A percentile compares a stretch with the other conserved stretches of the same genome.
These are phyloP conservation scores for Nothophoma quercina DNA, from an alignment of 2,329 filamentous ascomycete genomes.

Conservation along the genomic window DNA sequence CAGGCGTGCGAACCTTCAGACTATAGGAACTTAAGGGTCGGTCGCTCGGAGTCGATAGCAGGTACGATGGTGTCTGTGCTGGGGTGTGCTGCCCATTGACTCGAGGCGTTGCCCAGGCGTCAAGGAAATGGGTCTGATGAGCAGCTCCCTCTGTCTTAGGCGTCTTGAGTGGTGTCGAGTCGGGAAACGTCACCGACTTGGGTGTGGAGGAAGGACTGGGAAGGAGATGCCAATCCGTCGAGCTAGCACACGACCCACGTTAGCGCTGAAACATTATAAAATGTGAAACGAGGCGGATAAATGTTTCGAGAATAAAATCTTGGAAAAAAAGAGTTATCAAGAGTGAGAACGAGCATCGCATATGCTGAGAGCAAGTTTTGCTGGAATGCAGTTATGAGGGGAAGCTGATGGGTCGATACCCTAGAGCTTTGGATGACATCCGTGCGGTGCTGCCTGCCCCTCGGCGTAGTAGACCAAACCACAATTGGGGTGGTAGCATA, in stretches of 20 bases:
- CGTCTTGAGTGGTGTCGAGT: constrained; percentile 52
- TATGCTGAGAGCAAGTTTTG: constrained; percentile 13
- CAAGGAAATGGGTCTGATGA: constrained; percentile 56
- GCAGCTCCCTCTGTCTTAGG: constrained; percentile 52
- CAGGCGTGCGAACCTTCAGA: constrained; percentile 44
- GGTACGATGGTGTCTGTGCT: constrained; percentile 51
- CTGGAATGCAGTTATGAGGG: constrained; percentile 30
- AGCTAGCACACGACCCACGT: constrained; percentile 47
- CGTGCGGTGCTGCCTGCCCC: constrained; percentile 49
- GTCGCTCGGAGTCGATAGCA: constrained; percentile 47
- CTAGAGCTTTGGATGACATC: constrained; percentile 31
- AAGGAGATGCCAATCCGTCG: constrained; percentile 58
- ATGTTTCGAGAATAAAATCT: not conserved
- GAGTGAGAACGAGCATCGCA: not conserved
- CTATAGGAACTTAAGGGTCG: constrained; percentile 47
- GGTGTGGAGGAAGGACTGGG: constrained; percentile 60
- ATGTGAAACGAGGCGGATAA: constrained; percentile 21
- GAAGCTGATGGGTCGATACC: constrained; percentile 32
- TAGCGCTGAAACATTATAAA: constrained; percentile 43
- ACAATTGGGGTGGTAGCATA: constrained; percentile 26
- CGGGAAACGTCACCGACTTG: constrained; percentile 52
- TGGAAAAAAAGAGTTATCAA: constrained; percentile 8
- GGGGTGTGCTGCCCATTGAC: constrained; percentile 52
- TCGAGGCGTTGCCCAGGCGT: constrained; percentile 58
- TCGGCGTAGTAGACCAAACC: constrained; percentile 41